Evolutionary conservation across 2,329 filamentous ascomycete genomes (phyloP).

Genomic region (Phyllosticta citrichinensis): DNA sequence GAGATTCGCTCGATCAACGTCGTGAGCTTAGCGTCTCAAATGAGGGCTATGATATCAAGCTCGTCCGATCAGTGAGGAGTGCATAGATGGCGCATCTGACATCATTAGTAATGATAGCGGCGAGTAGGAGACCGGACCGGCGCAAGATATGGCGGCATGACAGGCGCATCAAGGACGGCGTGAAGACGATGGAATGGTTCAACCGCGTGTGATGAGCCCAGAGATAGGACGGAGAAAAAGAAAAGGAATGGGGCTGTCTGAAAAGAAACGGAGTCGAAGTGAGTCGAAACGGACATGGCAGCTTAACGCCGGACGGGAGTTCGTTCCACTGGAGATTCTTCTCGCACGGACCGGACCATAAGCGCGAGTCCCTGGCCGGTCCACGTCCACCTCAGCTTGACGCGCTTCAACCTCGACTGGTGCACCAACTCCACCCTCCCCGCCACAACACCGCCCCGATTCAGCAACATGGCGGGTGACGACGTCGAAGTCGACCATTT

Average conservation of each 20-base stretch:
- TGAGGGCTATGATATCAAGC: neutral
- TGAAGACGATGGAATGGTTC: too few relatives aligned
- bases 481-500: slow-evolving; percentile 6
- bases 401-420: slow-evolving; percentile 1
- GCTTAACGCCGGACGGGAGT: neutral
- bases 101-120: neutral
- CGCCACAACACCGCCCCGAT: neutral
- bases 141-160: neutral
- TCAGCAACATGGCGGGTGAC: slow-evolving; percentile 1
- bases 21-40: neutral
- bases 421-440: neutral
- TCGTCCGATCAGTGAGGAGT: neutral
- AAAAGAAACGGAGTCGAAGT: neutral
- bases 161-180: neutral
- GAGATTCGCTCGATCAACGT: neutral
- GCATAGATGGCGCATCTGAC: neutral
- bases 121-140: neutral
- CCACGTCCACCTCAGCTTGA: neutral
- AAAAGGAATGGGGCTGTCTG: neutral
- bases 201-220: neutral
- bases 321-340: neutral
- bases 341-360: neutral
- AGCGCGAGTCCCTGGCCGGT: neutral
- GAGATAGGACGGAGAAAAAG: neutral
- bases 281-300: neutral